Evolutionary conservation across 2,329 filamentous ascomycete genomes (phyloP), one percentile per base, ranked within the genome.

Genomic region (Alternaria brassicae): DNA sequence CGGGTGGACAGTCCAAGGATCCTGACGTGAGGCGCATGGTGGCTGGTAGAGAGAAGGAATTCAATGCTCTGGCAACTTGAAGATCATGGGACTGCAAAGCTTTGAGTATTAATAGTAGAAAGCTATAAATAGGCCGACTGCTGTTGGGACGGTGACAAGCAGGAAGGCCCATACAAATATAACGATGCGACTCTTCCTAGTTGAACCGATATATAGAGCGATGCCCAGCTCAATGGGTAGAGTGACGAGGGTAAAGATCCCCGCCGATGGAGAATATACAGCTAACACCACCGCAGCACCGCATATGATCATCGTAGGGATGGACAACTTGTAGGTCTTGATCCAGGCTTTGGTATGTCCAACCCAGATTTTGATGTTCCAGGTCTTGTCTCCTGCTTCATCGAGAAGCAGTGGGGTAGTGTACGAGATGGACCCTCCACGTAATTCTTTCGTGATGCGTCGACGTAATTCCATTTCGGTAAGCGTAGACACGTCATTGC

Each of bases 351-450:
- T 10, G 2, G 37, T 8, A 3, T 7, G 27, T 37, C 3, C 7
- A 27, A 7, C 7, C 25, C 25, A 27, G 25, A 7, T 2, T 12
- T 13, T 9, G 1, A 41, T n/a, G 4, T 15, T 25, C 40, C 28
- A 25, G 1, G 28, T 15, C 32, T 51, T 13, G 13, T 15, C 8
- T 2, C 7, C 4, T 6, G 44, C 37, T 6, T 13, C 56, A 7
- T 58, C 32, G 4, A 42, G 34, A 37, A 58, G 50, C 2, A 54
- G 36, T 3, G 52, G 41, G 0, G 36, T 27, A 2, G 44, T 19
- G 17, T 63, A 63, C 1, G 62, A 36, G 3, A 77, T 79, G 0
- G 60, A 42, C 6, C 63, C 63, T 6, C 63, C 63, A 6, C 53
- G 50, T 5, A 58, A 13, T 1, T 60, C 15, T 13, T 56, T 59